Evolutionary conservation across 495 filamentous ascomycete genomes (phyloP).

Genomic region (Ramalina intermedia): DNA sequence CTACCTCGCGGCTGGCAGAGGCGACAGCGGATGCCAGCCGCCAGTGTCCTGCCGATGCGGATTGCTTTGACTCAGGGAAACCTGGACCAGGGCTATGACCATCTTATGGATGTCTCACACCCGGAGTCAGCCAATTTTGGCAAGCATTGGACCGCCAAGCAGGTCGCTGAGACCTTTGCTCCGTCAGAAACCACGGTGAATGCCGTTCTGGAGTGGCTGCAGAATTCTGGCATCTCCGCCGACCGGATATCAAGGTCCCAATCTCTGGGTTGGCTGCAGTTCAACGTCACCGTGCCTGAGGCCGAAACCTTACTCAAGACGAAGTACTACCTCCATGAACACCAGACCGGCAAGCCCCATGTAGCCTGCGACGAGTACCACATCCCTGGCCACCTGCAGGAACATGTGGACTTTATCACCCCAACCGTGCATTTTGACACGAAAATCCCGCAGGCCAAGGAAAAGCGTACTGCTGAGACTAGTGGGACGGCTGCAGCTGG

Average conservation of each 20-base stretch:
- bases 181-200: slow-evolving; percentile 28
- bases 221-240: slow-evolving; percentile 31
- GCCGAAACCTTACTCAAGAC: slow-evolving; percentile 43
- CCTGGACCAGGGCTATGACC: slow-evolving; percentile 35
- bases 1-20: slow-evolving; percentile 24
- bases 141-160: slow-evolving; percentile 32
- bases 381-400: slow-evolving; percentile 33
- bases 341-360: slow-evolving; percentile 29
- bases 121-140: slow-evolving; percentile 37
- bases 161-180: slow-evolving; percentile 39
- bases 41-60: slow-evolving; percentile 33
- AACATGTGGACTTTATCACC: slow-evolving; percentile 45
- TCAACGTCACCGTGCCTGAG: slow-evolving; percentile 37
- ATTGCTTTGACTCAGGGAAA: slow-evolving; percentile 43
- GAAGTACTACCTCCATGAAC: slow-evolving; percentile 43
- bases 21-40: slow-evolving; percentile 17
- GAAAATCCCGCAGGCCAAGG: slow-evolving; percentile 12
- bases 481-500: slow-evolving; percentile 11
- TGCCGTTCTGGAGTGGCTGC: slow-evolving; percentile 34
- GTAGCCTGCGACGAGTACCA: slow-evolving; percentile 41
- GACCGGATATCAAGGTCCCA: slow-evolving; percentile 33
- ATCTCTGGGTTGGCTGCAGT: slow-evolving; percentile 32
- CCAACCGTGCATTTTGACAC: slow-evolving; percentile 27
- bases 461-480: neutral
- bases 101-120: slow-evolving; percentile 38